Conservation (phyloP, 805 yeast genomes). For the Dipodascus albidus region DNA sequence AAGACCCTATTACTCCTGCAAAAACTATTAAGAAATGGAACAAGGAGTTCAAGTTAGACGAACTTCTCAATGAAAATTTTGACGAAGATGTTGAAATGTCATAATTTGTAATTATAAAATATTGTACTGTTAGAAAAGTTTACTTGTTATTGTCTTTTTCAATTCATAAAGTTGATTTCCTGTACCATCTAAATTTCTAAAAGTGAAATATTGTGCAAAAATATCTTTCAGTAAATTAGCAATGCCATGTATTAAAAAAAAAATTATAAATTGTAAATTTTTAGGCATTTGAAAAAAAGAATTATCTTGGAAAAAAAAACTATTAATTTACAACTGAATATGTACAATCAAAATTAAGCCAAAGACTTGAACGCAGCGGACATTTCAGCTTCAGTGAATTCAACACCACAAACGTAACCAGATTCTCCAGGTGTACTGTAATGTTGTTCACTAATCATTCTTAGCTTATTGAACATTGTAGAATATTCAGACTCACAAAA, state of each 20-base stretch:
- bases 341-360: neutral
- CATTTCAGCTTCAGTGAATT: conserved; percentile 44
- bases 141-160: no score
- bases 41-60: conserved; percentile 22
- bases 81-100: neutral
- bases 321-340: neutral
- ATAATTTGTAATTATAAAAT: neutral
- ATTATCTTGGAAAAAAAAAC: no score
- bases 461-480: conserved; percentile 42
- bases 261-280: no score
- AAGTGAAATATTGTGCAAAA: no score
- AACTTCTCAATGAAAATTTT: neutral
- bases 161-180: no score
- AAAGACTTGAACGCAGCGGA: conserved; percentile 34
- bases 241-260: no score
- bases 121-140: no score
- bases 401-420: conserved; percentile 35
- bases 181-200: no score
- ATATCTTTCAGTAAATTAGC: no score
- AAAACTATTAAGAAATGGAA: conserved; percentile 43
- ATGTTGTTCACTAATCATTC: conserved; percentile 41
- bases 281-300: no score
- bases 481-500: conserved; percentile 56
- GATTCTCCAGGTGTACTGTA: conserved; percentile 25
- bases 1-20: conserved; percentile 22